A percentile compares a stretch with the other conserved stretches of the same genome.
phyloP scores from a whole-genome alignment of 2,329 filamentous ascomycete genomes.

The Hansfordia pulvinata region DNA sequence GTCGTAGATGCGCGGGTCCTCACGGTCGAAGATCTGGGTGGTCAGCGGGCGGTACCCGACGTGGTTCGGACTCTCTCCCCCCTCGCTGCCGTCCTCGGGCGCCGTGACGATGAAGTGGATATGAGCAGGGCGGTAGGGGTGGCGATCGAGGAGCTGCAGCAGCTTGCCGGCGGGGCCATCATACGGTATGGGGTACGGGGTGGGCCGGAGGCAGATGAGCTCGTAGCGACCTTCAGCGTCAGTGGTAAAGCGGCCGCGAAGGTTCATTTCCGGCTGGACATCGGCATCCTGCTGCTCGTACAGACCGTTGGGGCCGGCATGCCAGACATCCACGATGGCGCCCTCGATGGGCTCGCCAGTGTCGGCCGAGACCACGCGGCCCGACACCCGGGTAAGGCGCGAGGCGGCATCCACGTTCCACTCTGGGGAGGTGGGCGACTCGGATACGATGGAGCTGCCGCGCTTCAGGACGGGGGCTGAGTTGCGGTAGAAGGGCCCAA shows the following conservation, averaged over 20 bases:
- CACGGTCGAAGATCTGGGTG: conserved; percentile 60
- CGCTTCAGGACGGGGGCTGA: conserved; percentile 58
- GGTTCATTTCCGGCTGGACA: conserved; percentile 57
- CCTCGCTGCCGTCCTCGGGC: too few species aligned
- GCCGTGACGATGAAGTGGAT: conserved; percentile 41
- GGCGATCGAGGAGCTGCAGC: conserved; percentile 38
- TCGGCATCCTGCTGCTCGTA: conserved; percentile 60
- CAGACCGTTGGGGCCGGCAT: conserved; percentile 58
- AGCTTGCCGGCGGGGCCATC: conserved; percentile 40
- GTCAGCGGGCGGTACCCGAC: conserved; percentile 42
- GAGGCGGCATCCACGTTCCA: conserved; percentile 36
- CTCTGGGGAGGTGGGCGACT: conserved; percentile 25
- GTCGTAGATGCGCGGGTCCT: conserved; percentile 43
- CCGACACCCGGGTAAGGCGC: conserved; percentile 49
- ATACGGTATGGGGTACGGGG: conserved; percentile 34
- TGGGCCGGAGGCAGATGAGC: conserved; percentile 47
- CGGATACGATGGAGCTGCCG: conserved; percentile 50
- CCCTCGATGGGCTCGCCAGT: conserved; percentile 51
- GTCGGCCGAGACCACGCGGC: conserved; percentile 35
- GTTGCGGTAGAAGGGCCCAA: conserved; percentile 74
- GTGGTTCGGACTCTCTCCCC: too few species aligned
- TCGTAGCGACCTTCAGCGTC: conserved; percentile 50
- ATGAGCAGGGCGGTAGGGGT: conserved; percentile 43
- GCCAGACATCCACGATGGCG: conserved; percentile 66
- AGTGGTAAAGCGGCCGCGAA: conserved; percentile 59